Percentiles rank a stretch among this genome's conserved stretches.
These are phyloP conservation scores for Fraxinus ornus DNA, from an alignment of 305 asterid genomes.

Conservation along the genomic window DNA sequence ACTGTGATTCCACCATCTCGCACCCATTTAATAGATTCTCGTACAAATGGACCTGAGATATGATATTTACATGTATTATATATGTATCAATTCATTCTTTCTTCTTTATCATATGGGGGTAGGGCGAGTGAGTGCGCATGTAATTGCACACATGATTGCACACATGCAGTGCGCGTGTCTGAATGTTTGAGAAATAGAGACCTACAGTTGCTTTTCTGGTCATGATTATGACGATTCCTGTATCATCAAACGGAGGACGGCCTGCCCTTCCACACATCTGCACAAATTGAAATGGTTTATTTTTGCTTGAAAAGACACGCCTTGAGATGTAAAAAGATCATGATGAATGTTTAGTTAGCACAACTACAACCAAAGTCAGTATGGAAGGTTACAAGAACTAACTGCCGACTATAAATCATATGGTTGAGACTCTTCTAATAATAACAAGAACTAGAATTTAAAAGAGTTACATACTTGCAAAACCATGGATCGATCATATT, in stretches of 20 bases:
- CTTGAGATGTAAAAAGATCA: conserved; percentile 11
- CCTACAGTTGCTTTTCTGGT: conserved; percentile 93
- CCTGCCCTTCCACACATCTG: conserved; percentile 99
- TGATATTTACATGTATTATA: conserved; percentile 20
- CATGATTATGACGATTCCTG: conserved; percentile 94
- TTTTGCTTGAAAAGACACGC: conserved; percentile 26
- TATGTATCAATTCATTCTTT: conserved; percentile 7
- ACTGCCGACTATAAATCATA: conserved; percentile 16
- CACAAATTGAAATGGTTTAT: conserved; percentile 31
- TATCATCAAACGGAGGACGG: conserved; percentile 97
- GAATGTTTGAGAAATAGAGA: conserved; percentile 11
- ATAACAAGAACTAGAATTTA: neutral
- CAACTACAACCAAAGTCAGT: conserved; percentile 20
- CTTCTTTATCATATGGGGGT: neutral
- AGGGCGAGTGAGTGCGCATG: neutral
- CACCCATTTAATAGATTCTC: conserved; percentile 93
- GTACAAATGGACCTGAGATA: conserved; percentile 82
- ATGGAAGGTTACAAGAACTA: conserved; percentile 14
- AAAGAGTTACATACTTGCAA: conserved; percentile 61
- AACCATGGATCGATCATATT: conserved; percentile 89
- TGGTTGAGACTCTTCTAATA: conserved; percentile 6
- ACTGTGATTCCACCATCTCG: conserved; percentile 99
- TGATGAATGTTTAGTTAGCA: conserved; percentile 18
- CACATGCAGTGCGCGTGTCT: neutral
- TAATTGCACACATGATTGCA: too few relatives aligned